Percentiles rank a stretch among this genome's conserved stretches.
Conservation (phyloP, 371 early-diverging fungal genomes). For the Circinella minor region DNA sequence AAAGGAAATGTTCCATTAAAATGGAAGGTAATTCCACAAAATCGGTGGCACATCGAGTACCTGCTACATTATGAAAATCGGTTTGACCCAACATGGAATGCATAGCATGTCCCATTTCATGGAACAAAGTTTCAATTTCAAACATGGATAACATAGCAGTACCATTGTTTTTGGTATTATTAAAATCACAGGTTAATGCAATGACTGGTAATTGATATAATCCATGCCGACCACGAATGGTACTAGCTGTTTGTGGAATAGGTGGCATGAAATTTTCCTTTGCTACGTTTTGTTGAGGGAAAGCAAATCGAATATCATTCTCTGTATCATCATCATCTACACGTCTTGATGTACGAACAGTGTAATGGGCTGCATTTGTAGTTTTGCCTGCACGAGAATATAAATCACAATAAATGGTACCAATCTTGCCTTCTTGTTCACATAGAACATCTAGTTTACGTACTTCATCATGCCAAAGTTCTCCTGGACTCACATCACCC, state of each 20-base stretch:
- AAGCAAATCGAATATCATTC: slow-evolving; percentile 45
- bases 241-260: slow-evolving; percentile 21
- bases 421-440: slow-evolving; percentile 82
- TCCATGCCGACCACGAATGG: slow-evolving; percentile 50
- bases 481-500: slow-evolving; percentile 63
- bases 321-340: slow-evolving; percentile 81
- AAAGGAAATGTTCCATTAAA: slow-evolving; percentile 90
- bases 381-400: slow-evolving; percentile 79
- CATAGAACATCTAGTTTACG: slow-evolving; percentile 86
- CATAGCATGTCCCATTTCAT: slow-evolving; percentile 99
- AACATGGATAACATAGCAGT: slow-evolving; percentile 59
- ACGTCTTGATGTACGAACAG: slow-evolving; percentile 88
- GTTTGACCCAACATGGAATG: slow-evolving; percentile 96
- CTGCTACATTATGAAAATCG: slow-evolving; percentile 93
- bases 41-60: slow-evolving; percentile 92
- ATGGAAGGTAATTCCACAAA: slow-evolving; percentile 97
- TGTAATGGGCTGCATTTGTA: slow-evolving; percentile 93
- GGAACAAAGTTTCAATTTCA: slow-evolving; percentile 96
- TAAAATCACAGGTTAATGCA: slow-evolving; percentile 78
- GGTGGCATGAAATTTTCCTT: slow-evolving; percentile 35
- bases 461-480: slow-evolving; percentile 90
- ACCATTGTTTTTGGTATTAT: slow-evolving; percentile 17
- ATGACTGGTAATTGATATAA: slow-evolving; percentile 78
- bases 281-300: slow-evolving; percentile 39
- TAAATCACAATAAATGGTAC: slow-evolving; percentile 94